Evolutionary conservation across 1,284 basidiomycete species (phyloP).

Genomic region (Blastosporella zonata): DNA sequence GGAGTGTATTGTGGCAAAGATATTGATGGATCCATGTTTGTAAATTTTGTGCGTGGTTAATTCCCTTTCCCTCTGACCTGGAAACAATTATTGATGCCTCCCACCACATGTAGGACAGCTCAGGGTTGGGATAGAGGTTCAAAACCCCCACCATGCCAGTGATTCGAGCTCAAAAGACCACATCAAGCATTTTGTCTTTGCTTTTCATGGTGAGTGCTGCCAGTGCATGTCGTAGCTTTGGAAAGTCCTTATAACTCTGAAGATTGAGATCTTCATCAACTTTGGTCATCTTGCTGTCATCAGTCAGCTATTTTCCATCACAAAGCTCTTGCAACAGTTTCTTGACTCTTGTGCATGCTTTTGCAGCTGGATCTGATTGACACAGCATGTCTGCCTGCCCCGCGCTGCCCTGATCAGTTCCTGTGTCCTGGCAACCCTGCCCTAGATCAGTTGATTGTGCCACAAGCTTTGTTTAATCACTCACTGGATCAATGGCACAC

Average conservation of each 20-base stretch:
- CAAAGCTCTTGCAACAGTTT: background rate
- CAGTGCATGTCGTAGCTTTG: background rate
- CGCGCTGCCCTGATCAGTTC: too few species aligned
- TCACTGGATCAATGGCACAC: background rate
- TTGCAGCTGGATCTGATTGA: background rate
- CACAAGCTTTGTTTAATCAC: background rate
- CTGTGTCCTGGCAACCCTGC: too few species aligned
- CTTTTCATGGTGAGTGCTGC: constrained; percentile 7
- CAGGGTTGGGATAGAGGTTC: constrained; percentile 15
- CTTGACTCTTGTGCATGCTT: background rate
- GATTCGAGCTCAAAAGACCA: constrained; percentile 11
- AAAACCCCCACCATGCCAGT: constrained; percentile 14
- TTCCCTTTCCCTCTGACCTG: background rate
- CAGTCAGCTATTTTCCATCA: background rate
- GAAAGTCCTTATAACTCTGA: constrained; percentile 8
- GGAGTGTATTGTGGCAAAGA: constrained; percentile 3
- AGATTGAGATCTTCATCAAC: background rate
- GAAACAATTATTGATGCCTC: constrained; percentile 1
- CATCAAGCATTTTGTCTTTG: constrained; percentile 15
- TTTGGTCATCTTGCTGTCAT: background rate
- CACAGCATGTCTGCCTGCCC: too few species aligned
- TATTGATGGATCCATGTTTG: constrained; percentile 5
- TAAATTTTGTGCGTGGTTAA: constrained; percentile 3
- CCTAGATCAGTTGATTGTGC: too few species aligned
- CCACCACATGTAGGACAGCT: constrained; percentile 9